Conservation (phyloP, 73 alveolate genomes). For the Durusdinium trenchii region DNA sequence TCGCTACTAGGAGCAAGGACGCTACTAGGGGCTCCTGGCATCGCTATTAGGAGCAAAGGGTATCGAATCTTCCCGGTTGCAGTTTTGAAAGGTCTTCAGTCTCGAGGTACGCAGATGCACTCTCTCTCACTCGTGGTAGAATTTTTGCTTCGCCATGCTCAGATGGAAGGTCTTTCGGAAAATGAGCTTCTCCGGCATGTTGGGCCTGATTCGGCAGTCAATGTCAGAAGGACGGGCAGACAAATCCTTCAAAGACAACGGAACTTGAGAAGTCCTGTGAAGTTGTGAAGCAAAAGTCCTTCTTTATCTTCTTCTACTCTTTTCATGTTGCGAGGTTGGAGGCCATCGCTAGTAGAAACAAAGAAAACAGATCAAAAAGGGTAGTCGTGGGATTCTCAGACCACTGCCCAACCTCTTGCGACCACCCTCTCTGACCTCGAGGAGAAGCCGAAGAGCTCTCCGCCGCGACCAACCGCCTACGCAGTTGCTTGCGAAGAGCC, state of each 20-base stretch:
- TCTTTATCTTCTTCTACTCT: not conserved
- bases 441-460: slow-evolving; percentile 79
- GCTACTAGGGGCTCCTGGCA: too few relatives aligned
- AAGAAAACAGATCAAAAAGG: too few relatives aligned
- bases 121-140: too few relatives aligned
- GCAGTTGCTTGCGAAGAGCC: slow-evolving; percentile 11
- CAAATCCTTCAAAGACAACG: not conserved
- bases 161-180: slow-evolving; percentile 58
- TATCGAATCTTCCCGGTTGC: too few relatives aligned
- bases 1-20: too few relatives aligned
- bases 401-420: not conserved
- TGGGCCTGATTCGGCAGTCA: slow-evolving; percentile 77
- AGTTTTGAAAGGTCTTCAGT: too few relatives aligned
- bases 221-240: slow-evolving; percentile 48
- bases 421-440: not conserved
- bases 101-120: too few relatives aligned
- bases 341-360: too few relatives aligned
- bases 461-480: slow-evolving; percentile 44
- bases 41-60: too few relatives aligned
- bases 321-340: not conserved
- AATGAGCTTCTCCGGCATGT: slow-evolving; percentile 76
- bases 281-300: not conserved
- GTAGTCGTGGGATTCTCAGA: not conserved
- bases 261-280: not conserved
- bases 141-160: too few relatives aligned